Conservation (phyloP, 2,329 filamentous ascomycete species). For the Penicillium concentricum region DNA sequence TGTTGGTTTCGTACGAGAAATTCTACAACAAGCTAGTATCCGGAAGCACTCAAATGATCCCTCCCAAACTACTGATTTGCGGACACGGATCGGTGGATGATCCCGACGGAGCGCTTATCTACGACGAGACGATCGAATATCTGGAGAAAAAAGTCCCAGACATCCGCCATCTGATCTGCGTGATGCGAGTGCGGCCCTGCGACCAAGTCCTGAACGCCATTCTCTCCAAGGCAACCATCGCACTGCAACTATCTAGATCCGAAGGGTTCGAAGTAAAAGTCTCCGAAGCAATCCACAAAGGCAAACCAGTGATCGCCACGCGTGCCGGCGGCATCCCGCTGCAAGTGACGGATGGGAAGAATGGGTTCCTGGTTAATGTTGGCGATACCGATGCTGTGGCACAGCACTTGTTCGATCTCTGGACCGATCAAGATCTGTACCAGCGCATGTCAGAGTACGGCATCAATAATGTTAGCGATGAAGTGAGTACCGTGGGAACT, state of each 20-base stretch:
- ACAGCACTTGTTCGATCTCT: conserved; percentile 63
- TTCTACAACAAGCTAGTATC: conserved; percentile 62
- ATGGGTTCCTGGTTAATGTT: conserved; percentile 71
- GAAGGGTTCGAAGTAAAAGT: conserved; percentile 88
- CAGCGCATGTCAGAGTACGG: conserved; percentile 66
- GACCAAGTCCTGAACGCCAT: conserved; percentile 79
- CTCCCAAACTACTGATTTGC: conserved; percentile 70
- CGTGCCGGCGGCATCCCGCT: conserved; percentile 76
- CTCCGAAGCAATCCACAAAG: conserved; percentile 77
- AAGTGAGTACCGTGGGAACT: conserved; percentile 79
- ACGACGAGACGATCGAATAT: conserved; percentile 68
- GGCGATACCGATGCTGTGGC: conserved; percentile 71
- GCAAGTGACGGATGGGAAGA: conserved; percentile 69
- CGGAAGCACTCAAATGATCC: conserved; percentile 51
- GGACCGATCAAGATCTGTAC: conserved; percentile 64
- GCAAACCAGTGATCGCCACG: conserved; percentile 74
- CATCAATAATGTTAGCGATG: conserved; percentile 68
- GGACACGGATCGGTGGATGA: conserved; percentile 81
- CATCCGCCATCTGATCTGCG: conserved; percentile 64
- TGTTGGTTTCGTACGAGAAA: conserved; percentile 72
- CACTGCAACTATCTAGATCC: conserved; percentile 74
- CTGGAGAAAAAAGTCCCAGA: conserved; percentile 64
- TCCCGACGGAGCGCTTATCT: conserved; percentile 70
- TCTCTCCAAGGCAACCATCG: conserved; percentile 69
- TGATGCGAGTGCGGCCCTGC: conserved; percentile 73